phyloP scores from a whole-genome alignment of 1,139 yeast genomes.

The Candida anutae region DNA sequence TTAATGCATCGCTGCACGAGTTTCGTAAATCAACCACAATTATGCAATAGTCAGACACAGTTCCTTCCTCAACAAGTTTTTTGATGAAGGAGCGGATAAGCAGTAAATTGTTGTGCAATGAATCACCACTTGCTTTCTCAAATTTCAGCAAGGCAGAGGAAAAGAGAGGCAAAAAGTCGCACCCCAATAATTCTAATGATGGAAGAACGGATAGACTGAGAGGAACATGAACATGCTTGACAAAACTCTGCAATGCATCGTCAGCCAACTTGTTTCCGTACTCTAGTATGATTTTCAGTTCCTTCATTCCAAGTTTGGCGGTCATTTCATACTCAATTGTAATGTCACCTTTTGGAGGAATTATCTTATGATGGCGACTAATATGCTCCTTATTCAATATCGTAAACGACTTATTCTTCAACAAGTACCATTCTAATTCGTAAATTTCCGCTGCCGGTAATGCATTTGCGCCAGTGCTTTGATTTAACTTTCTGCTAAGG shows the following conservation, averaged over 20 bases:
- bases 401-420: conserved; percentile 51
- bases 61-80: conserved; percentile 13
- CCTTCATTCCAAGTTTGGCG: conserved; percentile 70
- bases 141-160: conserved; percentile 18
- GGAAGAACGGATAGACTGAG: conserved; percentile 61
- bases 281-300: conserved; percentile 58
- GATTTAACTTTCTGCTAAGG: conserved; percentile 31
- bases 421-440: conserved; percentile 66
- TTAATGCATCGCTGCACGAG: conserved; percentile 48
- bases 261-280: conserved; percentile 43
- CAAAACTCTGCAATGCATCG: conserved; percentile 25
- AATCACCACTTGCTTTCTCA: conserved; percentile 10
- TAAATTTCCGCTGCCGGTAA: conserved; percentile 56
- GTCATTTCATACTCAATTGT: conserved; percentile 50
- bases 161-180: conserved; percentile 56
- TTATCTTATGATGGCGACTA: conserved; percentile 24
- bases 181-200: conserved; percentile 66
- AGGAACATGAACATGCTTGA: conserved; percentile 56
- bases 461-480: conserved; percentile 19
- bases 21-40: conserved; percentile 64
- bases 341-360: conserved; percentile 23
- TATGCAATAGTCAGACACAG: conserved; percentile 48
- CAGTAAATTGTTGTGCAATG: conserved; percentile 12
- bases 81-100: conserved; percentile 14
- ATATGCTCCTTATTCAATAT: conserved; percentile 34